Base-by-base conservation (phyloP, 2,329 filamentous ascomycete species). In the Furcasterigmium sp. region DNA sequence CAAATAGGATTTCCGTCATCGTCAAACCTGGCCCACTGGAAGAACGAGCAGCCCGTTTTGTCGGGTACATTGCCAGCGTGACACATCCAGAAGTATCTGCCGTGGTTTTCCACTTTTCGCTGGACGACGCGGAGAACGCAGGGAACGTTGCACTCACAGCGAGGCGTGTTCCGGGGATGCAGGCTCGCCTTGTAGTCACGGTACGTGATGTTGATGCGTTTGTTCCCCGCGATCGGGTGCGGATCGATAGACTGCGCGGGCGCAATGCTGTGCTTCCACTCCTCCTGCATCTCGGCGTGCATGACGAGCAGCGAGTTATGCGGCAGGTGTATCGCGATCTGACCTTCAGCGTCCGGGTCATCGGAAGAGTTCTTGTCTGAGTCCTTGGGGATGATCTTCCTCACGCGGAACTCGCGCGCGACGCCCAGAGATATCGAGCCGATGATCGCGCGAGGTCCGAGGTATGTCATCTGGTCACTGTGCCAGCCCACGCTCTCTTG, bases 261-360 rank as follows among this genome's bases (percentile, higher is more conserved):
- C 0, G 82, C 73, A 35, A 98, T 86, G 51, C 80, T 78, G 62
- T 98, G 93, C 62, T 96, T 97, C 90, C 90, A 97, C 58, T 87
- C 84, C 58, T 97, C 91, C 58, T 97, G 91, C 88, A 95, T 97
- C 59, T 95, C 89, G 1, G 91, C 91, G 57, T 97, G 91, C 93
- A 98, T 97, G 9, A 97, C 74, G 0, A 98, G 74, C 0, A 97
- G 75, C 1, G 88, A 94, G 61, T 97, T 97, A 63, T 97, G 93
- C 0, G 91, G 91, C 0, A 97, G 79, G 54, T 96, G 89, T 35
- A 97, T 93, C 1, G 89, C 82, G 46, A 97, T 91, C 59, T 95
- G 91, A 4, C 91, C 91, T 56, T 87, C 80, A 0, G 76, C 73
- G 50, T 93, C 84, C 2, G 76, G 69, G 11, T 73, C 67, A 3